Evolutionary conservation across 768 basidiomycete genomes (phyloP).

Genomic region (Phlegmacium glaucopus): DNA sequence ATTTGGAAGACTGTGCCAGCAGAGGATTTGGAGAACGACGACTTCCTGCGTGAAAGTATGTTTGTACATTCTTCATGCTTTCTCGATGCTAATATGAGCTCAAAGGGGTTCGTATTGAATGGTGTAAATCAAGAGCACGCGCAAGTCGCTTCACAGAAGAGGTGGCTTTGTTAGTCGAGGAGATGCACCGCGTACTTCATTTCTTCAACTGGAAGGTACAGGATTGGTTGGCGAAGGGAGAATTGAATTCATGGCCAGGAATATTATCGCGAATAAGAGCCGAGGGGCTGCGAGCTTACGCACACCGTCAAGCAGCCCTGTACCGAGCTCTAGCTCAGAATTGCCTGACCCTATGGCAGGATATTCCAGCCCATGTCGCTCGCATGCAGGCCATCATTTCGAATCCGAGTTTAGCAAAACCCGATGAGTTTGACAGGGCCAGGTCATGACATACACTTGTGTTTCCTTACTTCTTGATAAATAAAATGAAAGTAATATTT

Average conservation of each 20-base stretch:
- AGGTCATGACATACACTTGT: too few relatives aligned
- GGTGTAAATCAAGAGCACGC: slow-evolving; percentile 18
- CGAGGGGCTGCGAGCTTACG: neutral
- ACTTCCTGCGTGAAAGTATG: slow-evolving; percentile 9
- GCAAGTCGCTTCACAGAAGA: slow-evolving; percentile 18
- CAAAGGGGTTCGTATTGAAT: slow-evolving; percentile 15
- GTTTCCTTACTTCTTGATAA: too few relatives aligned
- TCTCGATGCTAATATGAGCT: neutral
- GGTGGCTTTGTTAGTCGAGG: slow-evolving; percentile 19
- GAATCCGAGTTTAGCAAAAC: neutral
- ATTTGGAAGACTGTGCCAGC: slow-evolving; percentile 10
- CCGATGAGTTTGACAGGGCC: too few relatives aligned
- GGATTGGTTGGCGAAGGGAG: slow-evolving; percentile 12
- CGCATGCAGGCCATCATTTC: neutral
- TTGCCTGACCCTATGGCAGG: neutral
- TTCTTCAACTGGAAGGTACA: slow-evolving; percentile 19
- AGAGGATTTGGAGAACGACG: slow-evolving; percentile 4
- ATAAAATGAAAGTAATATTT: too few relatives aligned
- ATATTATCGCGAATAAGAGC: neutral
- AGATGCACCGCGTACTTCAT: slow-evolving; percentile 20
- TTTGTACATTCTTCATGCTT: neutral
- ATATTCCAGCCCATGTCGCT: neutral
- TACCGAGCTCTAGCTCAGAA: neutral
- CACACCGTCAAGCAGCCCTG: neutral
- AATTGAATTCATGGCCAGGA: neutral